A percentile compares a stretch with the other conserved stretches of the same genome.
These are phyloP conservation scores for Agroathelia rolfsii DNA, from an alignment of 1,284 basidiomycete species.

Conservation along the genomic window DNA sequence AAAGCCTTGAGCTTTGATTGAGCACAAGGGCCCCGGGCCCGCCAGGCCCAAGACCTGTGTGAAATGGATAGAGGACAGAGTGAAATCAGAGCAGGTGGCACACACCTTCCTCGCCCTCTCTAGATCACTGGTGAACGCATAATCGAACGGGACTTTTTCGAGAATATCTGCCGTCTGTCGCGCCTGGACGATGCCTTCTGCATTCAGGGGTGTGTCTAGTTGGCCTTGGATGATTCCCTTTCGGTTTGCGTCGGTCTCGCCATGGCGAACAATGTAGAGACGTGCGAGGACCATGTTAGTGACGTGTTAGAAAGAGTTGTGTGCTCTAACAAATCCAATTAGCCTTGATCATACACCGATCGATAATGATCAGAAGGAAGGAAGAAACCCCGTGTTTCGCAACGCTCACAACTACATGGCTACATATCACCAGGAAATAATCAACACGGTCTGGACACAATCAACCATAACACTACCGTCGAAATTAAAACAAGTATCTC, in stretches of 20 bases:
- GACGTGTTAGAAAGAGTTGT: too few relatives aligned
- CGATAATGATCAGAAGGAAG: too few relatives aligned
- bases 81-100: slow-evolving; percentile 4
- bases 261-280: slow-evolving; percentile 64
- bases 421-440: too few relatives aligned
- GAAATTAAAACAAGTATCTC: too few relatives aligned
- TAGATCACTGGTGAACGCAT: slow-evolving; percentile 59
- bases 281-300: slow-evolving; percentile 22
- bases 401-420: too few relatives aligned
- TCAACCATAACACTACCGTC: too few relatives aligned
- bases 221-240: slow-evolving; percentile 61
- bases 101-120: slow-evolving; percentile 47
- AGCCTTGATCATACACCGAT: too few relatives aligned
- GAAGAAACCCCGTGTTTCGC: too few relatives aligned
- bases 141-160: slow-evolving; percentile 37
- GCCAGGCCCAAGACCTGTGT: not conserved
- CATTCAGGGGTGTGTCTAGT: slow-evolving; percentile 53
- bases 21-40: too few relatives aligned
- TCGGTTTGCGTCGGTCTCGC: slow-evolving; percentile 62
- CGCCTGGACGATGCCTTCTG: slow-evolving; percentile 47
- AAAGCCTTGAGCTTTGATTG: too few relatives aligned
- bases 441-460: too few relatives aligned
- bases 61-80: not conserved
- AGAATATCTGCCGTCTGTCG: slow-evolving; percentile 40
- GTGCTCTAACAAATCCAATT: too few relatives aligned